Conservation (phyloP, 192 early-diverging fungal genomes). For the Dissophora ornata region DNA sequence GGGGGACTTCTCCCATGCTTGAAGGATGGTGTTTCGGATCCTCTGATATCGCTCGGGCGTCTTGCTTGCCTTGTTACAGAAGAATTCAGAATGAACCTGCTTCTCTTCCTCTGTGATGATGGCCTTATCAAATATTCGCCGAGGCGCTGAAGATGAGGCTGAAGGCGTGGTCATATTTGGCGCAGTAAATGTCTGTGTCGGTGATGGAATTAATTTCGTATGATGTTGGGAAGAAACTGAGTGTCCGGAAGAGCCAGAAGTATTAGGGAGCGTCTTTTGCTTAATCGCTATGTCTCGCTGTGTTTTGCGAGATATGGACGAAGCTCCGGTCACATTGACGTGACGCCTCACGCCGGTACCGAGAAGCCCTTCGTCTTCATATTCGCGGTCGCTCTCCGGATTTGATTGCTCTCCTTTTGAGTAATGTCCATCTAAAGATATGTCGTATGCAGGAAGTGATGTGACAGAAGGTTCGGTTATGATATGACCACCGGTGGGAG, state of each 20-base stretch:
- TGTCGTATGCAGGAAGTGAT: no score
- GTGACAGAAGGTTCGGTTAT: no score
- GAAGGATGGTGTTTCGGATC: conserved; percentile 90
- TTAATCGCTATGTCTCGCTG: neutral
- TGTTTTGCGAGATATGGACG: conserved; percentile 10
- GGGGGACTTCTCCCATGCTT: conserved; percentile 75
- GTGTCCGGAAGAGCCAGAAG: neutral
- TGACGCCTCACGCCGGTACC: conserved; percentile 27
- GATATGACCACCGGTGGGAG: no score
- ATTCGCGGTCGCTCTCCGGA: conserved; percentile 34
- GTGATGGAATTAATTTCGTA: conserved; percentile 1
- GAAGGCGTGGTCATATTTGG: conserved; percentile 2
- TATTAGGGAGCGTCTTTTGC: no score
- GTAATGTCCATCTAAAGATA: neutral
- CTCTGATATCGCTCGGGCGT: conserved; percentile 89
- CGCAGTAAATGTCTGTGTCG: neutral
- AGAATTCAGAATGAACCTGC: conserved; percentile 70
- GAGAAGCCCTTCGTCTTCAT: conserved; percentile 42
- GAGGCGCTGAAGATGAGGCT: neutral
- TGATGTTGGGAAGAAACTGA: neutral
- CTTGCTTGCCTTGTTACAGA: conserved; percentile 74
- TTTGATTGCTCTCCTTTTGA: neutral
- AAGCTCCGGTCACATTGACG: neutral
- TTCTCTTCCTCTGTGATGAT: conserved; percentile 64
- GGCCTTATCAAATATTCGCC: conserved; percentile 56